phyloP scores from a whole-genome alignment of 2,329 filamentous ascomycete species.

The Zopfia rhizophila region DNA sequence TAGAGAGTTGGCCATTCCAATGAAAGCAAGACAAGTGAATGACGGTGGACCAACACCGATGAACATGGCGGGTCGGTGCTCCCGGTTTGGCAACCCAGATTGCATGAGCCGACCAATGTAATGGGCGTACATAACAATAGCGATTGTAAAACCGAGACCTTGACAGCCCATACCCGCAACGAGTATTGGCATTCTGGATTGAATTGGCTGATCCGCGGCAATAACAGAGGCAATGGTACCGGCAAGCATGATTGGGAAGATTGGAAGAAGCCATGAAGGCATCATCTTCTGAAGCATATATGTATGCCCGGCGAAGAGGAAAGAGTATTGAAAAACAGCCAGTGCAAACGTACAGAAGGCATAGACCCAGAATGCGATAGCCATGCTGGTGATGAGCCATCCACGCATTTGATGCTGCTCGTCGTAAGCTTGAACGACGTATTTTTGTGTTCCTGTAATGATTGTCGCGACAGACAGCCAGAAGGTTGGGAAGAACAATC shows the following conservation, averaged over 20 bases:
- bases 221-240: constrained; percentile 77
- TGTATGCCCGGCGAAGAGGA: constrained; percentile 69
- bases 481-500: constrained; percentile 60
- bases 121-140: constrained; percentile 76
- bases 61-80: constrained; percentile 76
- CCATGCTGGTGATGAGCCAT: constrained; percentile 54
- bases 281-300: constrained; percentile 74
- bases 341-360: constrained; percentile 53
- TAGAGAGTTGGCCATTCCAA: constrained; percentile 72
- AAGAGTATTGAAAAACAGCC: constrained; percentile 66
- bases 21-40: constrained; percentile 75
- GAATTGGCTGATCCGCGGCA: constrained; percentile 67
- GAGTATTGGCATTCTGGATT: constrained; percentile 69
- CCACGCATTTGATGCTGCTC: constrained; percentile 51
- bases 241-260: constrained; percentile 78
- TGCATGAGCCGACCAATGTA: constrained; percentile 79
- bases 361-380: constrained; percentile 57
- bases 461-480: constrained; percentile 55
- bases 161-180: constrained; percentile 75
- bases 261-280: constrained; percentile 78
- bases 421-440: constrained; percentile 44
- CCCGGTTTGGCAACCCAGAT: constrained; percentile 69
- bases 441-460: constrained; percentile 54
- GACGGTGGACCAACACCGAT: constrained; percentile 80
- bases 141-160: constrained; percentile 75